phyloP scores from a whole-genome alignment of 495 filamentous ascomycete species.

The Talaromyces proteolyticus region DNA sequence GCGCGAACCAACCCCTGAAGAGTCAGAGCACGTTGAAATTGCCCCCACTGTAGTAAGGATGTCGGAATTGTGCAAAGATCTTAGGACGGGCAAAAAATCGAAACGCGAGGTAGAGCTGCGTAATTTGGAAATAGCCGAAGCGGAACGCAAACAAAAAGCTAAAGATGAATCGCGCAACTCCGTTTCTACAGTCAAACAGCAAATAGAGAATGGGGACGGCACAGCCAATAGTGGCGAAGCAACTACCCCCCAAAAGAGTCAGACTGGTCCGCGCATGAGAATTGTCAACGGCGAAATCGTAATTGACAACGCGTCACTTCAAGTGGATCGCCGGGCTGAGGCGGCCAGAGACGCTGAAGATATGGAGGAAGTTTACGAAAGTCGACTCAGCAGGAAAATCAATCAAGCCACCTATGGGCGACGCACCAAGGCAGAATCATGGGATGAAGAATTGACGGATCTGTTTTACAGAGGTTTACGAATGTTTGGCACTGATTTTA shows the following conservation, averaged over 20 bases:
- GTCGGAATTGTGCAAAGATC: slow-evolving; percentile 73
- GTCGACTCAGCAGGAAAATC: slow-evolving; percentile 71
- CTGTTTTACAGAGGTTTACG: slow-evolving; percentile 77
- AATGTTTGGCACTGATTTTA: slow-evolving; percentile 92
- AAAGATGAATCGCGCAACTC: slow-evolving; percentile 23
- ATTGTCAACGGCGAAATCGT: slow-evolving; percentile 83
- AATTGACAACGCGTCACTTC: slow-evolving; percentile 68
- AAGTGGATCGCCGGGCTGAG: slow-evolving; percentile 71
- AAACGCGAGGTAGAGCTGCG: slow-evolving; percentile 57
- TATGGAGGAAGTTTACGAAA: slow-evolving; percentile 61
- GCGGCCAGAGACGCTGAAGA: slow-evolving; percentile 55
- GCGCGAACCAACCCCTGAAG: slow-evolving; percentile 66
- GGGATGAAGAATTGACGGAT: slow-evolving; percentile 73
- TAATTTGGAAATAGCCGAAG: slow-evolving; percentile 46
- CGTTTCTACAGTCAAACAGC: slow-evolving; percentile 15
- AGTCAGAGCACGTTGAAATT: slow-evolving; percentile 67
- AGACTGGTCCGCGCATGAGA: slow-evolving; percentile 51
- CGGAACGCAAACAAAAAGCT: slow-evolving; percentile 38
- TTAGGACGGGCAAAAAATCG: slow-evolving; percentile 74
- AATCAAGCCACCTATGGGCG: slow-evolving; percentile 71
- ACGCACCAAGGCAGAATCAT: slow-evolving; percentile 62
- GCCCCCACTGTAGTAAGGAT: slow-evolving; percentile 68
- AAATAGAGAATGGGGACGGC: slow-evolving; percentile 22
- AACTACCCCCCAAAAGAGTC: slow-evolving; percentile 17
- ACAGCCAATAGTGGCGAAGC: slow-evolving; percentile 11